Evolutionary conservation across 352 stramenopile genomes (phyloP), one percentile per base, ranked within the genome.

Genomic region (Globisporangium rhizosaccharum): DNA sequence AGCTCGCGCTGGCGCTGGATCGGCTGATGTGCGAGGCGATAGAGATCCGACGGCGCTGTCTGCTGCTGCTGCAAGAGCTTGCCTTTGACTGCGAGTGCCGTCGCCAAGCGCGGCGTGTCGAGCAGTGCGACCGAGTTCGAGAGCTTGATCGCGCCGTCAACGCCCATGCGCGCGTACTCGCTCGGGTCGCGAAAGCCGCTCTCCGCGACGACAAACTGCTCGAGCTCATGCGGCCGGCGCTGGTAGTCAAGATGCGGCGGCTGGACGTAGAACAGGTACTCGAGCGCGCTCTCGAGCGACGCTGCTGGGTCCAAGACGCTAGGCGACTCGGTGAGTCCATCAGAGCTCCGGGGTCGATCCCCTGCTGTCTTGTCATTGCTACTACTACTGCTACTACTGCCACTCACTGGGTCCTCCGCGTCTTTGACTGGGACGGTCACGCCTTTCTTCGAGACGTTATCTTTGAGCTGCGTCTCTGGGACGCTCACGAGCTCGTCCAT

Each of bases 221-320:
- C 80, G 11, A 60, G 70, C 10, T 78, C 71, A 3, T 63, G 50
- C 37, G 61, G 66, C 7, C 66, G 76, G 5, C 59, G 20, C 30
- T 71, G 53, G 7, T 76, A 61, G 20, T 88, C 75, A 1, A 91
- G 57, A 5, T 70, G 46, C 6, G 68, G 61, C 3, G 80, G 75
- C 42, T 88, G 80, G 12, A 71, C 36, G 28, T 92, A 95, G 45
- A 95, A 95, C 20, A 95, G 61, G 64, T 94, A 95, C 68, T 95
- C 82, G 37, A 95, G 70, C 0, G 76, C 75, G 10, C 69, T 79
- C 39, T 91, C 80, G 1, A 87, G 62, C 3, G 68, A 65, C 0
- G 64, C 72, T 12, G 11, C 65, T 70, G 42, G 65, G 65, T 33
- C 12, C 30, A 23, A 39, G 33, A 9, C 9, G 8, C 33, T 8